Percentiles rank a stretch among this genome's conserved stretches.
Conservation (phyloP, 345 rosid genomes). For the Citrus medica region DNA sequence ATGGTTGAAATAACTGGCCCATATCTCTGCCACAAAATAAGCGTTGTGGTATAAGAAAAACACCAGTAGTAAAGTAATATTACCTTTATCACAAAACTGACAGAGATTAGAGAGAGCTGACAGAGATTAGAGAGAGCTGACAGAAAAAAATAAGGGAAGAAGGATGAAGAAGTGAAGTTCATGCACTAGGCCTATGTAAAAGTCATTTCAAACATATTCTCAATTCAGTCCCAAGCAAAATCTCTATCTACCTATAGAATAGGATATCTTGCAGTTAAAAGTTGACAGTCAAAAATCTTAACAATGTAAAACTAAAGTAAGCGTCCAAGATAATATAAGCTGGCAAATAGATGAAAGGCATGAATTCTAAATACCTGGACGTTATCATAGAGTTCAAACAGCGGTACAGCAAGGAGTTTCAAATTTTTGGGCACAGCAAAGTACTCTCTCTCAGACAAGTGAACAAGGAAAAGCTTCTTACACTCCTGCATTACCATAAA, state of each 20-base stretch:
- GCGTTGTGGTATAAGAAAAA: background rate
- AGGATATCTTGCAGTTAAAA: background rate
- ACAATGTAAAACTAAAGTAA: background rate
- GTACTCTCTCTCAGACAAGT: constrained; percentile 94
- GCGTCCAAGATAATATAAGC: background rate
- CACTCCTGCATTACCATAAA: constrained; percentile 69
- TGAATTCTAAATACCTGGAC: constrained; percentile 55
- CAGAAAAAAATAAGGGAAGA: background rate
- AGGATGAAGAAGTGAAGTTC: background rate
- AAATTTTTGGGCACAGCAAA: constrained; percentile 96
- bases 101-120: background rate
- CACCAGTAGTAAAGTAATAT: background rate
- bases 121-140: background rate
- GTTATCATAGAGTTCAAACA: constrained; percentile 95
- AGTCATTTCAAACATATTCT: background rate
- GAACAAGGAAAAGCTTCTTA: constrained; percentile 90
- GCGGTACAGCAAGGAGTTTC: constrained; percentile 93
- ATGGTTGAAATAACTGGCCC: constrained; percentile 96
- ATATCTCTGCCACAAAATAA: constrained; percentile 61
- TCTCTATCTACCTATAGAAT: too few species aligned
- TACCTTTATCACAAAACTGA: background rate
- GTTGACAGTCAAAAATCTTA: background rate
- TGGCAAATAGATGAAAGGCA: background rate
- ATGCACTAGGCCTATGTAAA: background rate
- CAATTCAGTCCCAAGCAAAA: background rate